Percentiles rank a stretch among this genome's conserved stretches.
Conservation (phyloP, 768 basidiomycete genomes). For the Mycena capillaripes region DNA sequence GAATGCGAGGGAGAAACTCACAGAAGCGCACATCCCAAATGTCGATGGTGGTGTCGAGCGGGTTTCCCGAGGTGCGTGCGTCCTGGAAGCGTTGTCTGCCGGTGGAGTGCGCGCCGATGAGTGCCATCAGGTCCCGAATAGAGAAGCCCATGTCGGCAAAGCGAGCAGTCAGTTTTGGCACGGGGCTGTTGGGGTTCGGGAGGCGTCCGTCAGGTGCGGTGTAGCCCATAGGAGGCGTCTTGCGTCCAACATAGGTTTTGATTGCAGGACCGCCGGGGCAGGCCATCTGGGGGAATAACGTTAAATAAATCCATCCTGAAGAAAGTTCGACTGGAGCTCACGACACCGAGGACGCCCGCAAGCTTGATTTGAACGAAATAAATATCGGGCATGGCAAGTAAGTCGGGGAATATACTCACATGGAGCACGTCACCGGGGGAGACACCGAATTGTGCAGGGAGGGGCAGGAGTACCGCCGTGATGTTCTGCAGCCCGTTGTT, state of each 20-base stretch:
- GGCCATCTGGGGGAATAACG: constrained; percentile 9
- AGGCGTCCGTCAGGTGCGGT: constrained; percentile 26
- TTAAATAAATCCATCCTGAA: too few relatives aligned
- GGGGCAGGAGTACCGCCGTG: not conserved
- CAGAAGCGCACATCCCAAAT: constrained; percentile 2
- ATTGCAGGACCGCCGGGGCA: constrained; percentile 33
- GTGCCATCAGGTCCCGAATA: constrained; percentile 26
- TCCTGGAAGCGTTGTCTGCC: constrained; percentile 27
- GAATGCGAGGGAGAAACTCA: not conserved
- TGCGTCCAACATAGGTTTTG: constrained; percentile 27
- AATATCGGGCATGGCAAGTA: not conserved
- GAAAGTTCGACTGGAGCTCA: not conserved
- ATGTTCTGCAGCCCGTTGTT: constrained; percentile 35
- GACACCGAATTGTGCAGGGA: constrained; percentile 26
- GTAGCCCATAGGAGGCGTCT: constrained; percentile 5
- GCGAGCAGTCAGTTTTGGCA: constrained; percentile 11
- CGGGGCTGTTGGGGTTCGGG: constrained; percentile 19
- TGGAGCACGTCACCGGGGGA: constrained; percentile 33
- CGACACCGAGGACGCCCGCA: not conserved
- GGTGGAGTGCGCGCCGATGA: constrained; percentile 30
- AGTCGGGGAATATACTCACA: not conserved
- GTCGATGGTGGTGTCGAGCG: not conserved
- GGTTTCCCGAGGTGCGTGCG: not conserved
- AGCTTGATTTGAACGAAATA: not conserved
- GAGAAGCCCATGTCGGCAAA: constrained; percentile 34